Evolutionary conservation across 202 grass and related monocot species (phyloP).

Genomic region (Setaria italica): DNA sequence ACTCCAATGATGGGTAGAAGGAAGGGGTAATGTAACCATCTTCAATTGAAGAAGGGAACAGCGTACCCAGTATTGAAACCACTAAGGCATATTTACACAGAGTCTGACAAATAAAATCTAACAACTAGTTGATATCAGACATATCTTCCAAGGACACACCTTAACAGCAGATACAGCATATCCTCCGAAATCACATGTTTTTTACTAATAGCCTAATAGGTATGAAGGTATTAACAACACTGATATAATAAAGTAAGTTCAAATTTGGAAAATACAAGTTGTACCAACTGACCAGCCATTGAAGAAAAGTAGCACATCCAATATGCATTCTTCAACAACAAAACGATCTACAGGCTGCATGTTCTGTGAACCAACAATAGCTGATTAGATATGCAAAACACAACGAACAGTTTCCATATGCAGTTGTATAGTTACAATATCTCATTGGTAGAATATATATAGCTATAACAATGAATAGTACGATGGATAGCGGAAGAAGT

Average conservation of each 20-base stretch:
- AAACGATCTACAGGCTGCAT: conserved; percentile 96
- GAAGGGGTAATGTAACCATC: neutral
- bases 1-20: neutral
- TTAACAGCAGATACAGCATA: conserved; percentile 22
- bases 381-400: conserved; percentile 45
- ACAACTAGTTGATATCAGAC: conserved; percentile 4
- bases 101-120: conserved; percentile 33
- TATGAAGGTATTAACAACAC: conserved; percentile 25
- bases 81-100: conserved; percentile 32
- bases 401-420: neutral
- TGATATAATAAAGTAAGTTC: conserved; percentile 9
- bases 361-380: conserved; percentile 64
- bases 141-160: conserved; percentile 37
- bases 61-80: conserved; percentile 2
- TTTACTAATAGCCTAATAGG: neutral
- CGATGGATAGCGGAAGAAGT: neutral
- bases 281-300: conserved; percentile 88
- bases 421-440: conserved; percentile 7
- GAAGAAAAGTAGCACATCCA: conserved; percentile 99
- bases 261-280: neutral
- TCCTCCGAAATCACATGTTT: conserved; percentile 16
- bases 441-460: conserved; percentile 10
- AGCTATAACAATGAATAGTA: conserved; percentile 17
- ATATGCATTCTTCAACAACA: conserved; percentile 96
- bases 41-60: conserved; percentile 5